phyloP scores from a whole-genome alignment of 805 yeast species.

The Grigorovia humatica region DNA sequence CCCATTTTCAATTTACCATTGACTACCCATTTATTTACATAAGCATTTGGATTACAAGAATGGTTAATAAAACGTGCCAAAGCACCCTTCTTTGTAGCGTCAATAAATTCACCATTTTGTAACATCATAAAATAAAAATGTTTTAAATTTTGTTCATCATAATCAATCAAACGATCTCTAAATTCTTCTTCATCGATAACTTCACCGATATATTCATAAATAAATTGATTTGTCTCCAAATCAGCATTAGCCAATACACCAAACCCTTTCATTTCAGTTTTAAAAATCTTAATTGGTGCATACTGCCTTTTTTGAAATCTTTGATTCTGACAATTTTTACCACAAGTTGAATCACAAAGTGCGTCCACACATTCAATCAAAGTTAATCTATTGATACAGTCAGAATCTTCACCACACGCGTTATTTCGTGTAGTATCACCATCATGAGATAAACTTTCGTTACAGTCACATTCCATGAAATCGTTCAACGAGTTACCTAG shows the following conservation, averaged over 20 bases:
- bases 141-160: slow-evolving; percentile 55
- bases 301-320: slow-evolving; percentile 72
- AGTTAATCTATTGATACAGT: slow-evolving; percentile 86
- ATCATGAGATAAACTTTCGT: slow-evolving; percentile 26
- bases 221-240: slow-evolving; percentile 55
- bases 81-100: slow-evolving; percentile 84
- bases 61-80: slow-evolving; percentile 90
- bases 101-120: slow-evolving; percentile 85
- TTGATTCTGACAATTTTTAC: slow-evolving; percentile 73
- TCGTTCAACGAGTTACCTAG: slow-evolving; percentile 62
- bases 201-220: slow-evolving; percentile 91
- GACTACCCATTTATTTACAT: slow-evolving; percentile 95
- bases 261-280: slow-evolving; percentile 78
- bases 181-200: slow-evolving; percentile 77
- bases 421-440: slow-evolving; percentile 26
- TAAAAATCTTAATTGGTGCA: slow-evolving; percentile 69
- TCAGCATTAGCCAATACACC: slow-evolving; percentile 67
- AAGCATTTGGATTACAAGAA: slow-evolving; percentile 90
- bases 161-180: slow-evolving; percentile 59
- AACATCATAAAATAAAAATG: slow-evolving; percentile 96
- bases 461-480: slow-evolving; percentile 86
- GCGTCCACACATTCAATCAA: slow-evolving; percentile 81
- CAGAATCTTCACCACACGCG: slow-evolving; percentile 80
- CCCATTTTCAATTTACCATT: slow-evolving; percentile 89
- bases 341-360: slow-evolving; percentile 50